Evolutionary conservation across 345 rosid species (phyloP).

Genomic region (Arabis alpina): DNA sequence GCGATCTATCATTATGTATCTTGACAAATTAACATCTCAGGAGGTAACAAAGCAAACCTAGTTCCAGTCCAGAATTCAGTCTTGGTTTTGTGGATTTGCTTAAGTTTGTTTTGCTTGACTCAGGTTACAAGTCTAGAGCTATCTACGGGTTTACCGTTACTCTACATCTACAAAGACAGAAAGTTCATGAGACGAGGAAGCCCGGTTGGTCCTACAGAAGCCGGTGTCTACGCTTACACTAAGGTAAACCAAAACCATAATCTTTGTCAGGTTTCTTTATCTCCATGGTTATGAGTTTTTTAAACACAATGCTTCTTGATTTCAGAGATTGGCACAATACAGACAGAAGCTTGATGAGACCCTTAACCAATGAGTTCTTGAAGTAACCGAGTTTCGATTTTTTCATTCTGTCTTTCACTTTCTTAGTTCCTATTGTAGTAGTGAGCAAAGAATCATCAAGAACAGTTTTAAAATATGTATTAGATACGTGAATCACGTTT

Average conservation of each 20-base stretch:
- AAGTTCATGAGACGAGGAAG: constrained; percentile 90
- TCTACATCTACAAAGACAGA: constrained; percentile 88
- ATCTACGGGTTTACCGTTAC: constrained; percentile 95
- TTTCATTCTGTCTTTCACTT: constrained; percentile 1
- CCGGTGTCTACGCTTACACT: constrained; percentile 97
- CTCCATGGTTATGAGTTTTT: constrained; percentile 8
- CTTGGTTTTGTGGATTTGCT: background rate
- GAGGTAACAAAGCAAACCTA: constrained; percentile 48
- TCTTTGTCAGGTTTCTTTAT: background rate
- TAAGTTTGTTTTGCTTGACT: background rate
- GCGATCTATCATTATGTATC: constrained; percentile 97
- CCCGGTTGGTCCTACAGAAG: constrained; percentile 86
- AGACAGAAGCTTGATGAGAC: constrained; percentile 86
- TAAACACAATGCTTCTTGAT: constrained; percentile 25
- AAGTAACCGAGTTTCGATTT: background rate
- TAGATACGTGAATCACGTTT: constrained; percentile 18
- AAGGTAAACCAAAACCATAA: constrained; percentile 53
- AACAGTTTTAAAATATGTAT: constrained; percentile 26
- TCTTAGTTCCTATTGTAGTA: constrained; percentile 16
- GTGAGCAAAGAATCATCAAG: constrained; percentile 31
- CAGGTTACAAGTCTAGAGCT: constrained; percentile 79
- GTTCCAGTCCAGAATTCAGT: background rate
- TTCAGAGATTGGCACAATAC: constrained; percentile 82
- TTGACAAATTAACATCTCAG: constrained; percentile 90
- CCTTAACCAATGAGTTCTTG: constrained; percentile 41